Evolutionary conservation across 129 eudicot species (phyloP).

Genomic region (Escallonia rubra): DNA sequence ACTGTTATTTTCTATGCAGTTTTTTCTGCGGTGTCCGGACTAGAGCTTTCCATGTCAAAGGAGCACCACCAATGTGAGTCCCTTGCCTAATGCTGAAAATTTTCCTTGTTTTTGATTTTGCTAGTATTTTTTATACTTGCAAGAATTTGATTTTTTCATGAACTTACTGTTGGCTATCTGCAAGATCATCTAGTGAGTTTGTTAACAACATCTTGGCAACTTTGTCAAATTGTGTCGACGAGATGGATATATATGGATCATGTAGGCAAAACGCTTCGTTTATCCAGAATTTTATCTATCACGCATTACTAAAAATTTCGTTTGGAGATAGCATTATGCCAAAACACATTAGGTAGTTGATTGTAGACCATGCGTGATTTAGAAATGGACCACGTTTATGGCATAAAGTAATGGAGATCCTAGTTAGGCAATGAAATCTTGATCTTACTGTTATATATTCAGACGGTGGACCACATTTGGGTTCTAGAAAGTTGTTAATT

Average conservation of each 20-base stretch:
- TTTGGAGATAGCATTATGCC: too few relatives aligned
- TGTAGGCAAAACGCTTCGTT: too few relatives aligned
- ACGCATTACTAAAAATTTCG: too few relatives aligned
- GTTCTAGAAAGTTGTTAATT: constrained; percentile 19
- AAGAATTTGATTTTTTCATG: background rate
- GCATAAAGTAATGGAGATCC: too few relatives aligned
- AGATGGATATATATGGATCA: too few relatives aligned
- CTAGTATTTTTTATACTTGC: background rate
- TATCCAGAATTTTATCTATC: too few relatives aligned
- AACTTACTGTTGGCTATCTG: background rate
- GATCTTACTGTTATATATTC: constrained; percentile 32
- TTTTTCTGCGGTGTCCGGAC: constrained; percentile 86
- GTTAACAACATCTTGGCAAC: background rate
- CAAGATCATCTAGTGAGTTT: too few relatives aligned
- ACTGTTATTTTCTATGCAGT: constrained; percentile 44
- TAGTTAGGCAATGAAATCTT: constrained; percentile 23
- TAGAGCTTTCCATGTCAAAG: constrained; percentile 73
- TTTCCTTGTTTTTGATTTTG: background rate
- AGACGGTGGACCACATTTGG: constrained; percentile 22
- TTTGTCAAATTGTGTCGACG: background rate
- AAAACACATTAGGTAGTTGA: too few relatives aligned
- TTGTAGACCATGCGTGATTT: too few relatives aligned
- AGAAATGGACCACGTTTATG: too few relatives aligned
- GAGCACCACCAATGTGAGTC: constrained; percentile 76
- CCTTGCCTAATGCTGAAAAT: background rate